phyloP scores from a whole-genome alignment of 768 basidiomycete species.

The Leccinellum luteum region DNA sequence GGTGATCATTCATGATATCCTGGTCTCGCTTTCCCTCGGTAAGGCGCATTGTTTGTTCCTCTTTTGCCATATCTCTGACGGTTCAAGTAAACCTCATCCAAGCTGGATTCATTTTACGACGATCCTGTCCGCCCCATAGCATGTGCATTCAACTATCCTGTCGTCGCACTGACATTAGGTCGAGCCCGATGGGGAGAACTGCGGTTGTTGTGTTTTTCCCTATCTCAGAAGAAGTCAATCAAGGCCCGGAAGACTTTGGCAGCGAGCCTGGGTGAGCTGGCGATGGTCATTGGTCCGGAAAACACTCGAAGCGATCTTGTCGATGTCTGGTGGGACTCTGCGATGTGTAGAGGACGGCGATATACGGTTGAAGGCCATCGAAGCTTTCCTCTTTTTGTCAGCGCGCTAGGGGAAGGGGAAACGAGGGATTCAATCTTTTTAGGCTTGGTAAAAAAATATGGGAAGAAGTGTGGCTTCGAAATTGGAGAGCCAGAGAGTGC shows the following conservation, averaged over 20 bases:
- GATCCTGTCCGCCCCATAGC: conserved; percentile 74
- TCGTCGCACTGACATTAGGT: conserved; percentile 83
- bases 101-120: conserved; percentile 48
- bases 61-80: conserved; percentile 4
- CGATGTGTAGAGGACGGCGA: conserved; percentile 60
- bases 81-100: conserved; percentile 15
- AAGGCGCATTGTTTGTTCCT: conserved; percentile 3
- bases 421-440: conserved; percentile 45
- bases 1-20: conserved; percentile 26
- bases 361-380: conserved; percentile 68
- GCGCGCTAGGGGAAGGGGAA: conserved; percentile 45
- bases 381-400: conserved; percentile 61
- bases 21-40: conserved; percentile 15
- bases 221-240: conserved; percentile 58
- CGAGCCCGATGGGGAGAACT: conserved; percentile 70
- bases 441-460: conserved; percentile 48
- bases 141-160: conserved; percentile 90
- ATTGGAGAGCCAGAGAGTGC: conserved; percentile 82
- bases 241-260: conserved; percentile 80
- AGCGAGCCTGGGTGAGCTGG: conserved; percentile 86
- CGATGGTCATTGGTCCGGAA: conserved; percentile 75
- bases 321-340: conserved; percentile 66
- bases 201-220: conserved; percentile 61
- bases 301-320: conserved; percentile 68
- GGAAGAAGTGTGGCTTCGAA: conserved; percentile 55